Percentiles rank a stretch among this genome's conserved stretches.
Evolutionary conservation across 371 early-diverging fungal species (phyloP).

Genomic region (Actinomortierella wolfii): DNA sequence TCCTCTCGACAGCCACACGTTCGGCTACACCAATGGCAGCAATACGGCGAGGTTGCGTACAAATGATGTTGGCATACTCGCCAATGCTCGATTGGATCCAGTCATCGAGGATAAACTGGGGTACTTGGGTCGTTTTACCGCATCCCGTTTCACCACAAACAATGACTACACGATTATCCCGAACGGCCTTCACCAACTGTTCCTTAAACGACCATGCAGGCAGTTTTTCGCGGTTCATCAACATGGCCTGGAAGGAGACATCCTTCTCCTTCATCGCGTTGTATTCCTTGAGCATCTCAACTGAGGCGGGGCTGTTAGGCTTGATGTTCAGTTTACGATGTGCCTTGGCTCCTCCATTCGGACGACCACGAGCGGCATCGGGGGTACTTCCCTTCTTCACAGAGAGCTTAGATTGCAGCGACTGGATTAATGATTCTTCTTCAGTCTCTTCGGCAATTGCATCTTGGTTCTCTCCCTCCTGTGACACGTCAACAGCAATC

Average conservation of each 20-base stretch:
- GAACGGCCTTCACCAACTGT: constrained; percentile 59
- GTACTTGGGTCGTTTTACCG: constrained; percentile 86
- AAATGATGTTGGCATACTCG: constrained; percentile 71
- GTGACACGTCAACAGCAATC: constrained; percentile 27
- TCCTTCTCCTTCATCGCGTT: constrained; percentile 39
- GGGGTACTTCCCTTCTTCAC: neutral
- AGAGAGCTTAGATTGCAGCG: constrained; percentile 8
- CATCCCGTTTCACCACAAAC: constrained; percentile 90
- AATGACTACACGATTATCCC: constrained; percentile 60
- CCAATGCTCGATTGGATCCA: constrained; percentile 61
- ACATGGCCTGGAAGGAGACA: constrained; percentile 58
- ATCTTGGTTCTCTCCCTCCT: constrained; percentile 29
- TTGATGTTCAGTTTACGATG: constrained; percentile 26
- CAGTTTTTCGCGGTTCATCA: constrained; percentile 56
- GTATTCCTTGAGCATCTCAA: constrained; percentile 32
- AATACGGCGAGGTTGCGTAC: constrained; percentile 95
- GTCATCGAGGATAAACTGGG: constrained; percentile 86
- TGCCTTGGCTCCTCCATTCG: constrained; percentile 9
- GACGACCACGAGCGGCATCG: no score
- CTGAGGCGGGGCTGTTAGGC: constrained; percentile 36
- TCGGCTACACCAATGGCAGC: constrained; percentile 89
- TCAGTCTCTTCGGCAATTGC: constrained; percentile 15
- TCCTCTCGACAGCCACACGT: constrained; percentile 76
- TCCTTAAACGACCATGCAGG: constrained; percentile 69
- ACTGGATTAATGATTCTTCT: constrained; percentile 13